Evolutionary conservation across 2,329 filamentous ascomycete genomes (phyloP).

Genomic region (Cadophora sp.): DNA sequence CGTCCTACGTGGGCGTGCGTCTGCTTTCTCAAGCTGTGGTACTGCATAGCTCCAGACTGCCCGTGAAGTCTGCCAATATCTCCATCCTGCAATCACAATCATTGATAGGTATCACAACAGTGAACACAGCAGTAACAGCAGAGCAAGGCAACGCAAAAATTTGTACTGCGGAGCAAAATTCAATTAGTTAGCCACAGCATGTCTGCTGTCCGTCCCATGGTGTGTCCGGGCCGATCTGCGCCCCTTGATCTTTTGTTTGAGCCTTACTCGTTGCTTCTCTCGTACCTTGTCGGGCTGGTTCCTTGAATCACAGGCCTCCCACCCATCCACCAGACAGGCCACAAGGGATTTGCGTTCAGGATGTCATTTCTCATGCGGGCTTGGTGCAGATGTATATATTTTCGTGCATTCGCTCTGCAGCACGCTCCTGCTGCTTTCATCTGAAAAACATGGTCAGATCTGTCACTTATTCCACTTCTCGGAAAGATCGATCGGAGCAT

Average conservation of each 20-base stretch:
- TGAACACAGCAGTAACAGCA: constrained; percentile 22
- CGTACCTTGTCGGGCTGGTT: constrained; percentile 25
- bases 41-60: constrained; percentile 6
- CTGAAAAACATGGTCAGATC: constrained; percentile 29
- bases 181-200: not conserved
- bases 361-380: constrained; percentile 25
- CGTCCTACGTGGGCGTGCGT: not conserved
- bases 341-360: constrained; percentile 23
- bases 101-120: constrained; percentile 4
- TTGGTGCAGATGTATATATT: constrained; percentile 30
- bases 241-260: constrained; percentile 1
- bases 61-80: not conserved
- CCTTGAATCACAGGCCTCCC: constrained; percentile 8
- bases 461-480: constrained; percentile 24
- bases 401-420: constrained; percentile 22
- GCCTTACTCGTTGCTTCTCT: constrained; percentile 17
- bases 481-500: constrained; percentile 21
- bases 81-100: not conserved
- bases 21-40: constrained; percentile 12
- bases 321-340: constrained; percentile 26
- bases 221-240: constrained; percentile 1
- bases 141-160: constrained; percentile 3
- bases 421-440: constrained; percentile 19
- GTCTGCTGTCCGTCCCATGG: not conserved
- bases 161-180: constrained; percentile 6